Conservation (phyloP, 2,329 filamentous ascomycete genomes). For the Diaporthe sp. region DNA sequence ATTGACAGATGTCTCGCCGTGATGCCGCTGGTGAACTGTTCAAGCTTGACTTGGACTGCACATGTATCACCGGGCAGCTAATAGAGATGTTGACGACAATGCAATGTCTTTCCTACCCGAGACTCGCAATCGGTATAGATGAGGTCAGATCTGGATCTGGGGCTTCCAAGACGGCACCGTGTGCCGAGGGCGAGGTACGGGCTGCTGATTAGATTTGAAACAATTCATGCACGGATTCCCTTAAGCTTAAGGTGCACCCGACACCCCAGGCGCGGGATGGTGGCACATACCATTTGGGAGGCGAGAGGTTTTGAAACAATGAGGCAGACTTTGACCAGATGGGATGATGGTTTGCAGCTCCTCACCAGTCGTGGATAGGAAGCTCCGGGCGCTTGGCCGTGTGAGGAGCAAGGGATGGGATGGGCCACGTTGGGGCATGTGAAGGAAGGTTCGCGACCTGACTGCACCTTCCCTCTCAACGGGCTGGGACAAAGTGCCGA, state of each 20-base stretch:
- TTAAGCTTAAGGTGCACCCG: not conserved
- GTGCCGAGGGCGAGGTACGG: not conserved
- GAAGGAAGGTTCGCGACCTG: not conserved
- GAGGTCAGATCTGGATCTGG: constrained; percentile 1
- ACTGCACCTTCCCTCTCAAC: constrained; percentile 3
- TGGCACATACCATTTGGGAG: not conserved
- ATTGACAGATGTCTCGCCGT: not conserved
- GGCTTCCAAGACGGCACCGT: too few species aligned
- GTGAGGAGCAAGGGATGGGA: constrained; percentile 11
- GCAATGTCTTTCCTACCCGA: not conserved
- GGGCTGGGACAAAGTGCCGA: not conserved
- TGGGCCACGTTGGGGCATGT: constrained; percentile 11
- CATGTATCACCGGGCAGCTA: not conserved
- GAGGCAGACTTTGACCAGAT: not conserved
- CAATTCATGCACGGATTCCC: constrained; percentile 8
- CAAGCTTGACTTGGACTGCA: not conserved
- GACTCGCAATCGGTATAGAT: not conserved
- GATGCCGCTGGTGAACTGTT: not conserved
- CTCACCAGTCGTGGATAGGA: not conserved
- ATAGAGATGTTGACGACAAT: not conserved
- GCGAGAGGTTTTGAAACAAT: constrained; percentile 5
- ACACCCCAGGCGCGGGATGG: constrained; percentile 1
- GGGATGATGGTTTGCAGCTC: not conserved
- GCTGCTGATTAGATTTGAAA: constrained; percentile 8
- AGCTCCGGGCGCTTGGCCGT: not conserved